Conservation (phyloP, 495 filamentous ascomycete species). For the Recurvomyces mirabilis region DNA sequence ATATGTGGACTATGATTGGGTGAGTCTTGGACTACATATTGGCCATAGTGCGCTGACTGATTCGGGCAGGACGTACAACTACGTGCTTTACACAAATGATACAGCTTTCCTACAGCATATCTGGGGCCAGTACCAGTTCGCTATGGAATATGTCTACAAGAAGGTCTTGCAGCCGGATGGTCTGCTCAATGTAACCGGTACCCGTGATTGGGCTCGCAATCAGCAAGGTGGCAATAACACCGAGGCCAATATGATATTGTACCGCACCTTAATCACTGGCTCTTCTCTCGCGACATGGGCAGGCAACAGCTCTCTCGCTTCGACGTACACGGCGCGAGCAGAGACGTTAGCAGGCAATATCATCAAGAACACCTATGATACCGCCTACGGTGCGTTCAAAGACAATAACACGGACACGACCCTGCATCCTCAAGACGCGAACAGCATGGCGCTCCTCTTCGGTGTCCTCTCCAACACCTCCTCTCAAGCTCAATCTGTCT, state of each 20-base stretch:
- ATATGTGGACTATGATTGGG: constrained; percentile 20
- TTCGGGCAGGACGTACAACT: constrained; percentile 13
- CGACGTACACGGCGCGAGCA: constrained; percentile 28
- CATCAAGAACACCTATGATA: constrained; percentile 39
- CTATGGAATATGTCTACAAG: constrained; percentile 22
- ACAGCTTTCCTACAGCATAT: constrained; percentile 12
- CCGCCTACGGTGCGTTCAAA: constrained; percentile 41
- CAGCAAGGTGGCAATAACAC: constrained; percentile 12
- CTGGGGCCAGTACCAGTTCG: constrained; percentile 12
- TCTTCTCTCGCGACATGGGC: constrained; percentile 13
- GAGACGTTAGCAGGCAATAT: constrained; percentile 8
- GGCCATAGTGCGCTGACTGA: background rate
- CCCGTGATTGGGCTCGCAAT: constrained; percentile 17
- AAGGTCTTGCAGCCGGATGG: constrained; percentile 22
- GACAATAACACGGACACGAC: constrained; percentile 17
- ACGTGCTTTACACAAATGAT: constrained; percentile 20
- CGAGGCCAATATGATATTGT: constrained; percentile 23
- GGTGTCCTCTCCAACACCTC: constrained; percentile 13
- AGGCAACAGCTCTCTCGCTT: constrained; percentile 19
- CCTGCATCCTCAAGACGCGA: constrained; percentile 23
- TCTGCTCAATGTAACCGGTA: constrained; percentile 18
- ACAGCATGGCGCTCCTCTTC: constrained; percentile 27
- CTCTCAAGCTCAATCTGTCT: constrained; percentile 19
- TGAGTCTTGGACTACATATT: no score
- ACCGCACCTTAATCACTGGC: constrained; percentile 14